A percentile compares a stretch with the other conserved stretches of the same genome.
These are phyloP conservation scores for Corylus avellana DNA, from an alignment of 306 rosid species.

Conservation along the genomic window DNA sequence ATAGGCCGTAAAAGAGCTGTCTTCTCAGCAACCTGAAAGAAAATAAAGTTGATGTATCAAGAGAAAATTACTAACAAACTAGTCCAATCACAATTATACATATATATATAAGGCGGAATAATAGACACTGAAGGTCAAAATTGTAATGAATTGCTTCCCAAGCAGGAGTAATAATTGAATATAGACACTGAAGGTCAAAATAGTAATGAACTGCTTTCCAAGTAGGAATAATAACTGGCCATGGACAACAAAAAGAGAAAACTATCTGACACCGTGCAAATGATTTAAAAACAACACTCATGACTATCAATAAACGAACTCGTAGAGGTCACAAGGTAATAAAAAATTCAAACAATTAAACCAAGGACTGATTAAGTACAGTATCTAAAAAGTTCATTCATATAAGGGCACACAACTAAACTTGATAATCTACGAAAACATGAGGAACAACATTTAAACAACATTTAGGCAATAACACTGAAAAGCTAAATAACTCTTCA, in stretches of 20 bases:
- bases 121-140: neutral
- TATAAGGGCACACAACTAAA: neutral
- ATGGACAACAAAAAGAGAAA: neutral
- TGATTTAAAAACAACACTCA: neutral
- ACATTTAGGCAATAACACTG: neutral
- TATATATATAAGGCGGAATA: neutral
- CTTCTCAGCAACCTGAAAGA: constrained; percentile 88
- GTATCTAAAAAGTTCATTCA: neutral
- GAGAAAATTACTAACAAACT: constrained; percentile 7
- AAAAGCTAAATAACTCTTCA: neutral
- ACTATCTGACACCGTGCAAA: neutral
- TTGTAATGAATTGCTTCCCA: neutral
- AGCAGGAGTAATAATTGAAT: neutral
- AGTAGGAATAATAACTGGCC: neutral
- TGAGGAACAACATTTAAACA: neutral
- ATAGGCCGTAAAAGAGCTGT: constrained; percentile 83
- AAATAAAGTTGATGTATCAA: constrained; percentile 20
- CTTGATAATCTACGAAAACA: neutral
- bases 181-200: neutral
- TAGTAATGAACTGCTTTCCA: neutral
- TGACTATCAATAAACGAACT: neutral
- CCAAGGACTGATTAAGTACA: neutral
- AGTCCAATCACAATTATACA: constrained; percentile 8
- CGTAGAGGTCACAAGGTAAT: neutral
- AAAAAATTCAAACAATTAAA: neutral